Percentiles rank a stretch among this genome's conserved stretches.
These are phyloP conservation scores for Aaosphaeria pasadenensis DNA, from an alignment of 2,329 filamentous ascomycete species.

Conservation along the genomic window DNA sequence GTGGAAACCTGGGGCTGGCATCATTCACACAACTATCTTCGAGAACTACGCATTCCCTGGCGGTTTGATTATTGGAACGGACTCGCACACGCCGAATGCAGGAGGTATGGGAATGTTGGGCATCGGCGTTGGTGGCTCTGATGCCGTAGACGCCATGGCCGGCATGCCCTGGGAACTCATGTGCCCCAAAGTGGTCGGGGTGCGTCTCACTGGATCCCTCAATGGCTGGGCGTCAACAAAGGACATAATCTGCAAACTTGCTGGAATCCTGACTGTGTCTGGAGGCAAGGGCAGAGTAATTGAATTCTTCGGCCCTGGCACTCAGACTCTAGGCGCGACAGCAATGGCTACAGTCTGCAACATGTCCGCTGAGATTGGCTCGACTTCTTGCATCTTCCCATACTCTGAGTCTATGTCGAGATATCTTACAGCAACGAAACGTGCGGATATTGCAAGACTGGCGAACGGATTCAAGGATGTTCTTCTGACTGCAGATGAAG, in stretches of 20 bases:
- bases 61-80: conserved; percentile 36
- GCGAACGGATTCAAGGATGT: conserved; percentile 19
- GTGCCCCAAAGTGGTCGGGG: conserved; percentile 31
- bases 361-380: conserved; percentile 39
- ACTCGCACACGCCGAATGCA: conserved; percentile 39
- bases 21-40: conserved; percentile 40
- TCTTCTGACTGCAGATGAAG: conserved; percentile 25
- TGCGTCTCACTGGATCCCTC: conserved; percentile 27
- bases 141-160: conserved; percentile 28
- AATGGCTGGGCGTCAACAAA: conserved; percentile 32
- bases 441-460: conserved; percentile 17
- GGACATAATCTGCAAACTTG: conserved; percentile 39
- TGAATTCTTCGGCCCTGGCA: conserved; percentile 38
- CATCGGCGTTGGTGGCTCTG: conserved; percentile 30
- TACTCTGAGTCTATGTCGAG: conserved; percentile 31
- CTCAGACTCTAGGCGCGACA: conserved; percentile 29
- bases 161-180: conserved; percentile 35
- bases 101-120: conserved; percentile 37
- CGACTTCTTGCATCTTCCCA: conserved; percentile 38
- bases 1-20: conserved; percentile 19
- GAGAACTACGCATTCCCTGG: conserved; percentile 41
- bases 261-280: conserved; percentile 32
- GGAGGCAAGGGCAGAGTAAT: conserved; percentile 36
- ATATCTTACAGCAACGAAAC: conserved; percentile 30
- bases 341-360: conserved; percentile 40